These are phyloP conservation scores for Hanseniaspora gamundiae DNA, from an alignment of 1,139 yeast genomes.

Conservation along the genomic window DNA sequence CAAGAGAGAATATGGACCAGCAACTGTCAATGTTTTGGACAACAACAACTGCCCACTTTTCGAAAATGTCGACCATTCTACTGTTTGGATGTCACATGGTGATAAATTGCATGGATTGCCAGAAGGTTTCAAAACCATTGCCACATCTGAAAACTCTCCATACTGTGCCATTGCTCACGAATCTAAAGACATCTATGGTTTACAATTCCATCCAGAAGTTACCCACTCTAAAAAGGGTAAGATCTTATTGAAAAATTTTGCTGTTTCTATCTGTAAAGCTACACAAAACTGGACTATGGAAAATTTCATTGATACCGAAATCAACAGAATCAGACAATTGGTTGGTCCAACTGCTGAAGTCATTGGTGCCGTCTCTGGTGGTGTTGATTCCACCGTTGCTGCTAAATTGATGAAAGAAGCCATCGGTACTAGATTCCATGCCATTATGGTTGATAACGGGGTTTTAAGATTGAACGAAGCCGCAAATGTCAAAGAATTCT, in stretches of 20 bases:
- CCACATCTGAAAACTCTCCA: conserved; percentile 89
- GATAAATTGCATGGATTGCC: conserved; percentile 91
- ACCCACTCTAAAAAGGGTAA: conserved; percentile 93
- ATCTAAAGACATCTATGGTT: conserved; percentile 69
- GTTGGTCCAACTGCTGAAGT: conserved; percentile 99
- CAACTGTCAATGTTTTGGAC: conserved; percentile 71
- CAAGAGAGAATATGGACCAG: conserved; percentile 97
- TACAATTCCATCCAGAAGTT: conserved; percentile 99
- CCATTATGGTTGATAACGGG: conserved; percentile 95
- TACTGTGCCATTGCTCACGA: conserved; percentile 84
- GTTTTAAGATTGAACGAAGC: conserved; percentile 94
- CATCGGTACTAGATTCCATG: conserved; percentile 97
- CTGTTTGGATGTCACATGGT: conserved; percentile 99
- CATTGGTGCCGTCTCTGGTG: conserved; percentile 99
- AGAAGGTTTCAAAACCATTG: conserved; percentile 77
- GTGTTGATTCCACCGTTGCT: conserved; percentile 98
- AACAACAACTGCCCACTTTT: conserved; percentile 50
- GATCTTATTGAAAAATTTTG: conserved; percentile 77
- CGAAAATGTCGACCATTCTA: conserved; percentile 77
- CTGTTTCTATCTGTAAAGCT: conserved; percentile 80
- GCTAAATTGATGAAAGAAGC: conserved; percentile 98
- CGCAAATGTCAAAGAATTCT: conserved; percentile 70
- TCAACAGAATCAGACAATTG: conserved; percentile 74
- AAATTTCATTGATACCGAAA: conserved; percentile 93
- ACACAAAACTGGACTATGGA: conserved; percentile 94